Conservation (phyloP, 768 basidiomycete species). For the Kwoniella dendrophila region DNA sequence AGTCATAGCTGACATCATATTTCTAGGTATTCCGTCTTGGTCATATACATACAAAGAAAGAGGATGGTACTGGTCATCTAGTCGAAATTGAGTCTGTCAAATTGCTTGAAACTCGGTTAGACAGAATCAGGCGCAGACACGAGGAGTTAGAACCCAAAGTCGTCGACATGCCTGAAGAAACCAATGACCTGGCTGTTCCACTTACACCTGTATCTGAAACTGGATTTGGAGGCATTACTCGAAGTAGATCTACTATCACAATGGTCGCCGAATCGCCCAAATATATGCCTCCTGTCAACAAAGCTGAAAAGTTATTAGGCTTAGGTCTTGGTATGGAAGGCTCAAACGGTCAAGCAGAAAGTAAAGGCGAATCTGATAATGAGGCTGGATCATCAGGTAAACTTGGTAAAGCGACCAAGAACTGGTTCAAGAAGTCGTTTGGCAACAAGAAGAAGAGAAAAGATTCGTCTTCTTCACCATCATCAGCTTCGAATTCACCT, state of each 20-base stretch:
- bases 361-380: constrained; percentile 4
- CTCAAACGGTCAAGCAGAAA: background rate
- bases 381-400: constrained; percentile 10
- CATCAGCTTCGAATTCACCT: constrained; percentile 12
- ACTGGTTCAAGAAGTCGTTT: constrained; percentile 54
- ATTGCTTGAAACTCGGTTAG: constrained; percentile 57
- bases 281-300: constrained; percentile 30
- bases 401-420: constrained; percentile 43
- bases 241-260: constrained; percentile 54
- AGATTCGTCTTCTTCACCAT: constrained; percentile 18
- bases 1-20: constrained; percentile 10
- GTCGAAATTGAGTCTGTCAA: constrained; percentile 54
- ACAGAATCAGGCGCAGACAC: constrained; percentile 57
- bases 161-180: constrained; percentile 17
- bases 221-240: constrained; percentile 26
- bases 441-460: constrained; percentile 46
- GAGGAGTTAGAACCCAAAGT: constrained; percentile 57
- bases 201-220: constrained; percentile 27
- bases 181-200: constrained; percentile 11
- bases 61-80: constrained; percentile 43
- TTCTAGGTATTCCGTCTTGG: constrained; percentile 56
- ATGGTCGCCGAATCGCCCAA: constrained; percentile 49
- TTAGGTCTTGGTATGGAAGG: constrained; percentile 37
- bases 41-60: constrained; percentile 52
- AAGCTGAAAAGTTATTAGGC: constrained; percentile 47